Percentiles rank a stretch among this genome's conserved stretches.
Conservation (phyloP, 2,329 filamentous ascomycete genomes). For the Colletotrichum trifolii region DNA sequence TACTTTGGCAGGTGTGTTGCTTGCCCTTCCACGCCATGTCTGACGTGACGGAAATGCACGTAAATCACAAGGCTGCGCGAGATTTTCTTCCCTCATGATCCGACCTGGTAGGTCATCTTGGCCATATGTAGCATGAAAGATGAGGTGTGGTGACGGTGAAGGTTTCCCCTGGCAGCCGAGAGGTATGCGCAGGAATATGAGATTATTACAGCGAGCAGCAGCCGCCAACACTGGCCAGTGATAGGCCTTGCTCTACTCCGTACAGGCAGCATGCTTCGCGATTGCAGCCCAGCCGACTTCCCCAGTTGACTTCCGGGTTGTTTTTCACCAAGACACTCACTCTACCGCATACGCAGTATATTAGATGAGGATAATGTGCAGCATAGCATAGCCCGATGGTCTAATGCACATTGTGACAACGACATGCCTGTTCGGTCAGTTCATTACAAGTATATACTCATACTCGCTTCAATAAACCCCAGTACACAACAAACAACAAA, state of each 20-base stretch:
- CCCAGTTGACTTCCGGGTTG: no score
- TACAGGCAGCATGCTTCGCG: not conserved
- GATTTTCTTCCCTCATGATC: no score
- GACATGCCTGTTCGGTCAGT: conserved; percentile 21
- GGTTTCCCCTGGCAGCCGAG: conserved; percentile 11
- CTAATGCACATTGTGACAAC: conserved; percentile 24
- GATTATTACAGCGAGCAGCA: conserved; percentile 15
- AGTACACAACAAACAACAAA: no score
- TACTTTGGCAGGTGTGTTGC: not conserved
- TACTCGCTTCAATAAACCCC: not conserved
- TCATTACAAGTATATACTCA: not conserved
- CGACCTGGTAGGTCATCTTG: no score
- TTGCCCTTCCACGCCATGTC: not conserved
- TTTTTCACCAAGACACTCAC: not conserved
- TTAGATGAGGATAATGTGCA: not conserved
- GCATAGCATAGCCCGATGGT: conserved; percentile 26
- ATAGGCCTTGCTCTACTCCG: no score
- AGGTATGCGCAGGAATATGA: conserved; percentile 21
- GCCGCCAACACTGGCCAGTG: conserved; percentile 13
- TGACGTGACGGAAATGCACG: not conserved
- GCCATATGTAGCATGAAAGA: not conserved
- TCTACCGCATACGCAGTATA: not conserved
- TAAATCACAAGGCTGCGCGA: no score
- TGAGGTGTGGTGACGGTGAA: not conserved
- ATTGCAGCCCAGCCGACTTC: not conserved